Evolutionary conservation across 352 stramenopile genomes (phyloP).

Genomic region (Globisporangium barbulae): DNA sequence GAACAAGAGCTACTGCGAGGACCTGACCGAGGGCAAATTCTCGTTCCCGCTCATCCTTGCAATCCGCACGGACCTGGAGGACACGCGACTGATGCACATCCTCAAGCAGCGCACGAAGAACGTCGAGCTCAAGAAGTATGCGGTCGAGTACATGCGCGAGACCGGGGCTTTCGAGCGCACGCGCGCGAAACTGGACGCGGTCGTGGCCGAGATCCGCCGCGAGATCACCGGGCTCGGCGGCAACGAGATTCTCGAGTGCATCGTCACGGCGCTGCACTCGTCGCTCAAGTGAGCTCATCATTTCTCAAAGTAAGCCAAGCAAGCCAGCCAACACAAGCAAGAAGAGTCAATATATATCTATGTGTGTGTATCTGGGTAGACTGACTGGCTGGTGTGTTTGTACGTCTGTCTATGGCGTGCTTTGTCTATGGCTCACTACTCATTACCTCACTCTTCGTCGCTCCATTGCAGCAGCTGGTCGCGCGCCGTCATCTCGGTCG

Average conservation of each 20-base stretch:
- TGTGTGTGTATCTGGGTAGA: background rate
- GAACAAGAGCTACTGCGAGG: conserved; percentile 97
- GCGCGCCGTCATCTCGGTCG: conserved; percentile 26
- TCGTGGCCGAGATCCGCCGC: conserved; percentile 40
- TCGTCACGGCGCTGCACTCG: conserved; percentile 50
- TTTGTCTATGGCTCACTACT: too few relatives aligned
- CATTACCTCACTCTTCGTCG: conserved; percentile 17
- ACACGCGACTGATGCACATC: conserved; percentile 93
- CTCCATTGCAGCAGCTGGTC: conserved; percentile 19
- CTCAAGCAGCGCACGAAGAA: conserved; percentile 96
- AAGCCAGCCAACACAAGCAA: background rate
- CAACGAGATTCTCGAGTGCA: conserved; percentile 53
- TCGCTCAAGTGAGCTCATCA: conserved; percentile 34
- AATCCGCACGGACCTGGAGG: conserved; percentile 61
- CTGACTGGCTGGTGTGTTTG: background rate
- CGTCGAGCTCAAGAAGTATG: conserved; percentile 94
- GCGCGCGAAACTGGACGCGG: conserved; percentile 52
- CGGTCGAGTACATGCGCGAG: conserved; percentile 81
- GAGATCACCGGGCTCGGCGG: conserved; percentile 51
- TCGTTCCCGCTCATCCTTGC: conserved; percentile 88
- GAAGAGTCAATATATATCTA: background rate
- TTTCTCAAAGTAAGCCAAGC: background rate
- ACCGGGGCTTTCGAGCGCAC: conserved; percentile 55
- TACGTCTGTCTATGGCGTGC: background rate
- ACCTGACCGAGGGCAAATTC: conserved; percentile 98